Evolutionary conservation across 768 basidiomycete genomes (phyloP), one percentile per base, ranked within the genome.

Genomic region (Naganishia kalamii): DNA sequence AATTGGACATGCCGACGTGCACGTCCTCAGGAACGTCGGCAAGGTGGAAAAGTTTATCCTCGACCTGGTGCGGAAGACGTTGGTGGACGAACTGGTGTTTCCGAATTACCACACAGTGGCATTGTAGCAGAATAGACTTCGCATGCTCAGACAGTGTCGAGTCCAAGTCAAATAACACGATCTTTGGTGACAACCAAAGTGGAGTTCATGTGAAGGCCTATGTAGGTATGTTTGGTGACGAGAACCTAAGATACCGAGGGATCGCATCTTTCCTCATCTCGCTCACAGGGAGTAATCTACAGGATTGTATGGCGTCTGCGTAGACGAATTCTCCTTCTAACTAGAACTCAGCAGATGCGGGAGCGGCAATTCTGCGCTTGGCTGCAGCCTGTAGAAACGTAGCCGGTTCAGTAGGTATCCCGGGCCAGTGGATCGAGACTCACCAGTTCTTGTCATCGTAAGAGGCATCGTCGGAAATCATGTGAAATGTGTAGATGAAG

Each of bases 1-100:
- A 81, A 94, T 98, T 57, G 94, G 94, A 3, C 90, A 97, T 85
- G 43, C 85, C 87, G 73, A 85, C 85, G 80, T 92, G 86, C 85
- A 99, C 86, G 66, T 93, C 88, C 10, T 85, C 77, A 74, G 86
- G 82, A 80, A 94, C 85, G 79, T 96, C 85, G 63, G 85, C 82
- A 77, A 97, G 92, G 81, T 98, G 87, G 74, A 98, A 78, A 82
- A 87, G 35, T 97, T 97, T 77, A 91, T 98, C 57, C 88, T 92
- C 76, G 92, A 98, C 75, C 92, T 96, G 46, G 92, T 98, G 61
- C 93, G 87, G 80, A 99, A 99, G 50, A 96, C 94, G 27, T 80
- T 99, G 48, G 92, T 96, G 75, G 94, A 96, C 72, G 93, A 96
- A 79, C 82, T 97, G 19, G 90, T 96, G 5, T 97, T 92, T 78